Conservation (phyloP, 208 protist species). For the Trypanosoma cruzi region DNA sequence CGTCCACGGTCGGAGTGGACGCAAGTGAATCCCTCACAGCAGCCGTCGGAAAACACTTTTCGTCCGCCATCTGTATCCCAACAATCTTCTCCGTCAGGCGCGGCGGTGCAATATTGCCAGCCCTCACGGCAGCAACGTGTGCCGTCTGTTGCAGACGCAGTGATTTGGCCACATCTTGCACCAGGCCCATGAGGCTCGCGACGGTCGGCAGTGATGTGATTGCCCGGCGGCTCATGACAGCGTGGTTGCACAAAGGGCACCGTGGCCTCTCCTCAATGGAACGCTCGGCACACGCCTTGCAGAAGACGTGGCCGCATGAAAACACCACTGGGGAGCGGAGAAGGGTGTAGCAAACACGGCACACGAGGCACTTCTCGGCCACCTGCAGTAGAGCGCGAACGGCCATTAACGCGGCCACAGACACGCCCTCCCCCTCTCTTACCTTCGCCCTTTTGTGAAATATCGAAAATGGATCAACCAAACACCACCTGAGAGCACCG, state of each 20-base stretch:
- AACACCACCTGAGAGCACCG: not conserved
- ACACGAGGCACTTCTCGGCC: constrained; percentile 45
- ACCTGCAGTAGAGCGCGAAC: constrained; percentile 34
- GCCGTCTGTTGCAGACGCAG: not conserved
- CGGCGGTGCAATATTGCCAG: not conserved
- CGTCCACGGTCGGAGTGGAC: not conserved
- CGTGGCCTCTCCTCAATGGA: constrained; percentile 48
- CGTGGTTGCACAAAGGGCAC: constrained; percentile 78
- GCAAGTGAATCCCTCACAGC: not conserved
- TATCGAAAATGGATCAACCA: not conserved
- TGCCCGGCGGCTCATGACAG: constrained; percentile 30
- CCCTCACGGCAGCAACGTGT: not conserved
- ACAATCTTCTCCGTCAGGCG: not conserved
- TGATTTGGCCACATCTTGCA: constrained; percentile 37
- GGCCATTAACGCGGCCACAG: constrained; percentile 11
- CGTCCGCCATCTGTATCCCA: not conserved
- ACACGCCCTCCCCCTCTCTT: not conserved
- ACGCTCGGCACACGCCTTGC: constrained; percentile 47
- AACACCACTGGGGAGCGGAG: constrained; percentile 56
- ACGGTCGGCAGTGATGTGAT: constrained; percentile 53
- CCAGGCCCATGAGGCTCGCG: constrained; percentile 38
- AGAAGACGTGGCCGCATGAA: constrained; percentile 76
- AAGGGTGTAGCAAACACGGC: constrained; percentile 66
- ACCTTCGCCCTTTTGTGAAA: not conserved
- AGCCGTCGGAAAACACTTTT: not conserved